Conservation (phyloP, 1,139 yeast genomes). For the Yarrowia galli region DNA sequence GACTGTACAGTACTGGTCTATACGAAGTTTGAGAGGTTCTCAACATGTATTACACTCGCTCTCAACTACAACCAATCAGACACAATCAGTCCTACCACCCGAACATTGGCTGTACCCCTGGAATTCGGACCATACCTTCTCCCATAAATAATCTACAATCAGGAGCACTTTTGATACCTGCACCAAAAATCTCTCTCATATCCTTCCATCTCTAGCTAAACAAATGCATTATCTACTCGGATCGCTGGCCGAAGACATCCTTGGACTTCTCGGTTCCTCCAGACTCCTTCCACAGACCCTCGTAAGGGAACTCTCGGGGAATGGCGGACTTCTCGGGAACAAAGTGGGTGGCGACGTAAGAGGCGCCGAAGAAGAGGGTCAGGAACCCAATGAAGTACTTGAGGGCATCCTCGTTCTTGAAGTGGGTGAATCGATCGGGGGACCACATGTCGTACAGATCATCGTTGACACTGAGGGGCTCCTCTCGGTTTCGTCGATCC, state of each 20-base stretch:
- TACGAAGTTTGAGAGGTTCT: too few relatives aligned
- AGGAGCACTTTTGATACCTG: too few relatives aligned
- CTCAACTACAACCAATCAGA: too few relatives aligned
- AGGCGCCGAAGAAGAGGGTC: slow-evolving; percentile 11
- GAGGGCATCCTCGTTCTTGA: slow-evolving; percentile 28
- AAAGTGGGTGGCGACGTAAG: slow-evolving; percentile 43
- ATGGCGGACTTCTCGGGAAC: slow-evolving; percentile 70
- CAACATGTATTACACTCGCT: too few relatives aligned
- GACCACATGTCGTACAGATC: slow-evolving; percentile 87
- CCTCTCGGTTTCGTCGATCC: slow-evolving; percentile 77
- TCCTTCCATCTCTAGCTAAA: slow-evolving; percentile 20
- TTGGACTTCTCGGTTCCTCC: slow-evolving; percentile 60
- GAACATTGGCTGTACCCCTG: too few relatives aligned
- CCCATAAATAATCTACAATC: too few relatives aligned
- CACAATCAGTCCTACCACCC: too few relatives aligned
- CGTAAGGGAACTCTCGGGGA: slow-evolving; percentile 76
- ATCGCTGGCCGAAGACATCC: slow-evolving; percentile 47
- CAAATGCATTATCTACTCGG: slow-evolving; percentile 42
- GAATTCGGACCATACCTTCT: too few relatives aligned
- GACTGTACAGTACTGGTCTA: too few relatives aligned
- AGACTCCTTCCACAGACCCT: slow-evolving; percentile 74
- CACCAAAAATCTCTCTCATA: too few relatives aligned
- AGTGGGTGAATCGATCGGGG: slow-evolving; percentile 69
- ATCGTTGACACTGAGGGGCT: slow-evolving; percentile 72
- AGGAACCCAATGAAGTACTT: slow-evolving; percentile 16